Evolutionary conservation across 257 asterid genomes (phyloP), one percentile per base, ranked within the genome.

Genomic region (Thymus quinquecostatus): DNA sequence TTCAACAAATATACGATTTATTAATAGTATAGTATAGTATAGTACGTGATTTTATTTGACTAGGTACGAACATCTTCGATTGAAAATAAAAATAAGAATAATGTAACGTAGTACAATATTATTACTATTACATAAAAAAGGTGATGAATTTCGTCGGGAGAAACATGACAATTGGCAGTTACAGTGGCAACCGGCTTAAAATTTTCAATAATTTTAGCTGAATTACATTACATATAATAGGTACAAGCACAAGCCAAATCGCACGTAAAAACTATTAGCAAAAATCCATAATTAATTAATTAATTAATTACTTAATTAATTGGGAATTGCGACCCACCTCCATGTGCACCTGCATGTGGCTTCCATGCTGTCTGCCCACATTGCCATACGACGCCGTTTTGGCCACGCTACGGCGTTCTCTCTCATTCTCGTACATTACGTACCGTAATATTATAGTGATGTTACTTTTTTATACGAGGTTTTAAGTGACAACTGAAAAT

Each of bases 331-430:
- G 36, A 40, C n/a, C 10, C 8, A 40, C n/a, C 10, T n/a, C 63
- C 80, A 70, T 66, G 83, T 79, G 83, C 77, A 41, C 6, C 8
- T 34, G 78, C 80, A 70, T 71, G 80, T 79, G 83, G 28, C 64
- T 58, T 34, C 80, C 78, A 66, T 62, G 78, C 62, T 79, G 83
- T 12, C 36, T 44, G 47, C 27, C 56, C 54, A 61, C 66, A 61
- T 57, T 53, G 29, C 34, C 38, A 2, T 44, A 44, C 12, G 12
- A 44, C 12, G 14, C 21, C 53, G 8, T 11, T 58, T 29, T 53
- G 48, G n/a, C 50, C 43, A 29, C 70, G 66, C 38, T 50, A 68
- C 75, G 71, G n/a, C 62, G 54, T 34, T 57, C 62, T 2, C 4
- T 38, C 41, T 38, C 21, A 21, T 21, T 21, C 21, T 21, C 21